Conservation (phyloP, 2,329 filamentous ascomycete species). For the Boeremia exigua region DNA sequence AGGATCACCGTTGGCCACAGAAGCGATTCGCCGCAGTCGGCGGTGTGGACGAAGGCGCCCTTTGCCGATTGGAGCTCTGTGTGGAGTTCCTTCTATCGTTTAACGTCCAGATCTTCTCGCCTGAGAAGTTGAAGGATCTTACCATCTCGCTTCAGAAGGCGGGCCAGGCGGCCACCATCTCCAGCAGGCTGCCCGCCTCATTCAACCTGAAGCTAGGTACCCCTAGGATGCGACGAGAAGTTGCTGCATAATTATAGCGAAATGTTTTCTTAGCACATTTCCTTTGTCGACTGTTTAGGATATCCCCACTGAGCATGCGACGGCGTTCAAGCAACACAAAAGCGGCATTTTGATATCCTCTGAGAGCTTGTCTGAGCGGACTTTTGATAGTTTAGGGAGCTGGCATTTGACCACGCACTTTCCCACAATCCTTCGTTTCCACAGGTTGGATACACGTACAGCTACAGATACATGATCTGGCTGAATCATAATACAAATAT, state of each 20-base stretch:
- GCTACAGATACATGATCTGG: neutral
- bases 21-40: constrained; percentile 84
- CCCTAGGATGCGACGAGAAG: constrained; percentile 34
- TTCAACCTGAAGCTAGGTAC: constrained; percentile 42
- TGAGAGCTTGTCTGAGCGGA: neutral
- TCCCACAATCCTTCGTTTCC: constrained; percentile 3
- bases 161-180: constrained; percentile 46
- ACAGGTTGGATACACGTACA: neutral
- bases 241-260: constrained; percentile 16
- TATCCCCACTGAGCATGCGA: constrained; percentile 35
- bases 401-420: constrained; percentile 18
- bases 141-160: constrained; percentile 48
- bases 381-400: constrained; percentile 11
- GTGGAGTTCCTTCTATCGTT: constrained; percentile 56
- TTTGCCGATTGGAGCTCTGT: constrained; percentile 85
- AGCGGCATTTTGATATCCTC: constrained; percentile 15
- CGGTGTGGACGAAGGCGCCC: constrained; percentile 80
- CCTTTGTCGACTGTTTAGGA: constrained; percentile 25
- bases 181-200: constrained; percentile 39
- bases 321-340: constrained; percentile 29
- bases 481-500: neutral
- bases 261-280: constrained; percentile 12
- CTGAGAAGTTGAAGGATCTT: constrained; percentile 42
- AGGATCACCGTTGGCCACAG: constrained; percentile 89
- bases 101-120: constrained; percentile 48